phyloP scores from a whole-genome alignment of 1,139 yeast species.

The Entelexis sorbosivorans region DNA sequence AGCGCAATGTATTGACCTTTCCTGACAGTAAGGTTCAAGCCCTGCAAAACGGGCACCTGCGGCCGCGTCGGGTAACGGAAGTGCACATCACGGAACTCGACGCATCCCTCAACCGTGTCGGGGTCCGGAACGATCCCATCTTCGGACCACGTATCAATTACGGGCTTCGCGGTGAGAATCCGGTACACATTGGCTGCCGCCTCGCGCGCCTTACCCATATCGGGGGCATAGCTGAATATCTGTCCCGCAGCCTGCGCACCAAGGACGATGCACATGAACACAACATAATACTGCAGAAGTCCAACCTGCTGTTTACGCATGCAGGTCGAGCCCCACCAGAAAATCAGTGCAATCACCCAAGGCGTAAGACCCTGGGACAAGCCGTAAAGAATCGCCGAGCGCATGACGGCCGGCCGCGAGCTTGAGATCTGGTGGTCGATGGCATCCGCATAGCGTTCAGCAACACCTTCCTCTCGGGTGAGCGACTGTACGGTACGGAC shows the following conservation, averaged over 20 bases:
- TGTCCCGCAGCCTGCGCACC: constrained; percentile 82
- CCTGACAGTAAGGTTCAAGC: constrained; percentile 53
- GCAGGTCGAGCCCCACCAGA: constrained; percentile 34
- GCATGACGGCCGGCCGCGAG: constrained; percentile 26
- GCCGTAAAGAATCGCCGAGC: constrained; percentile 30
- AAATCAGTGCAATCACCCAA: constrained; percentile 32
- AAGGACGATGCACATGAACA: constrained; percentile 48
- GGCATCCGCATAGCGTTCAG: constrained; percentile 25
- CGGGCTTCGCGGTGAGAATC: constrained; percentile 54
- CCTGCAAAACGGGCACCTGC: constrained; percentile 55
- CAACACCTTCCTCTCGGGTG: constrained; percentile 32
- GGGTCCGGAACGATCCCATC: constrained; percentile 41
- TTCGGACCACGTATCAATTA: constrained; percentile 43
- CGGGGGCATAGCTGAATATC: constrained; percentile 81
- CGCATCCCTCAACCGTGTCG: constrained; percentile 39
- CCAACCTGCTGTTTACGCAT: constrained; percentile 26
- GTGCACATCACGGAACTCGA: constrained; percentile 51
- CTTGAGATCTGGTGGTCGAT: constrained; percentile 28
- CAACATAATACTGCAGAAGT: constrained; percentile 31
- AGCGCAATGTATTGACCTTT: constrained; percentile 83
- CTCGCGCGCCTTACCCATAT: constrained; percentile 36
- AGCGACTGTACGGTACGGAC: constrained; percentile 33
- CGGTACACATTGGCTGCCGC: constrained; percentile 77
- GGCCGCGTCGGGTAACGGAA: constrained; percentile 83
- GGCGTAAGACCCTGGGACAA: constrained; percentile 32